These are phyloP conservation scores for Mariannaea sp. DNA, from an alignment of 2,329 filamentous ascomycete species.

Conservation along the genomic window DNA sequence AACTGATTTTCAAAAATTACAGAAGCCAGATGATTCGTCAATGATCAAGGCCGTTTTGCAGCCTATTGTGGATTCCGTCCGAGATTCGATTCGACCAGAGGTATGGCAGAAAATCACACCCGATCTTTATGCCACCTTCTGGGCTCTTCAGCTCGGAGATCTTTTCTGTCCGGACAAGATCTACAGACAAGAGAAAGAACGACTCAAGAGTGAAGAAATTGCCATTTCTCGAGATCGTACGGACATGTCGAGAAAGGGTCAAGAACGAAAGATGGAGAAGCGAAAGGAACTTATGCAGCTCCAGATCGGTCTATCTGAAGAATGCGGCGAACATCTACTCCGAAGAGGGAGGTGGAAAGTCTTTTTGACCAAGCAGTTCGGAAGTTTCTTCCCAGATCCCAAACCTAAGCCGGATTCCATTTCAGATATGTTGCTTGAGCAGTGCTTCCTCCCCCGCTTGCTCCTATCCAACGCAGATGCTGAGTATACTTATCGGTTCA, in stretches of 20 bases:
- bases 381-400: conserved; percentile 75
- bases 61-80: conserved; percentile 72
- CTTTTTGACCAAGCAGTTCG: conserved; percentile 75
- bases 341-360: conserved; percentile 69
- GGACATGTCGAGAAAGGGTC: conserved; percentile 70
- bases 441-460: conserved; percentile 89
- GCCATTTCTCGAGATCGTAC: conserved; percentile 72
- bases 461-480: conserved; percentile 85
- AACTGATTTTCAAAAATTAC: conserved; percentile 33
- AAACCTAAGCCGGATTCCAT: conserved; percentile 67
- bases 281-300: conserved; percentile 72
- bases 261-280: conserved; percentile 67
- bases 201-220: conserved; percentile 68
- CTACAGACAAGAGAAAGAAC: conserved; percentile 76
- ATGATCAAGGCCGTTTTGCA: conserved; percentile 56
- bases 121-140: conserved; percentile 88
- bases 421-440: conserved; percentile 80
- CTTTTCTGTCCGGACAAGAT: conserved; percentile 75
- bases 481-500: conserved; percentile 83
- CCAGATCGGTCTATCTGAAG: conserved; percentile 71
- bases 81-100: conserved; percentile 62
- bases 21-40: conserved; percentile 45
- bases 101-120: conserved; percentile 74
- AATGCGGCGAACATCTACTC: conserved; percentile 72
- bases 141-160: conserved; percentile 85